Conservation (phyloP, 768 basidiomycete genomes). For the Tricholoma hemisulphureum region DNA sequence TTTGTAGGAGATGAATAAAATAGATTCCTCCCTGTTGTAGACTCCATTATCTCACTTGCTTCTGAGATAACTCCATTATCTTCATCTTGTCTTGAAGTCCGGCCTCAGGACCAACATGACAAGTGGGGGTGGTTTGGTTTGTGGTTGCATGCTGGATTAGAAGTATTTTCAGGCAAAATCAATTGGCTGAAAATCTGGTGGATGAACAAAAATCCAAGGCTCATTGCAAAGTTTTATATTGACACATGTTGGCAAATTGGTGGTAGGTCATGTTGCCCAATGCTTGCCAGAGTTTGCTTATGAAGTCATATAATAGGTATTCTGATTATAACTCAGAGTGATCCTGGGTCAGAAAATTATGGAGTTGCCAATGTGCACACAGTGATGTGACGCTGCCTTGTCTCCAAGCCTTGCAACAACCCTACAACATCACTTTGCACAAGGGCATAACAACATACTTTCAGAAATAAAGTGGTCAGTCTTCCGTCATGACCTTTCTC, state of each 20-base stretch:
- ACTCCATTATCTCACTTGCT: too few species aligned
- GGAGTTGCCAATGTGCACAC: constrained; percentile 30
- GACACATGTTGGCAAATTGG: too few species aligned
- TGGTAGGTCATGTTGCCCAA: not conserved
- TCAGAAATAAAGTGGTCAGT: constrained; percentile 42
- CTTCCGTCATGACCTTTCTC: too few species aligned
- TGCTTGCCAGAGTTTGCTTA: too few species aligned
- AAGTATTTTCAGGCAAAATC: constrained; percentile 24
- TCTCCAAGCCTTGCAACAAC: not conserved
- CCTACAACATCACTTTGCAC: constrained; percentile 38
- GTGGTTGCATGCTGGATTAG: too few species aligned
- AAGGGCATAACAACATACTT: constrained; percentile 34
- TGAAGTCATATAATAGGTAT: constrained; percentile 12
- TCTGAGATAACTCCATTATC: too few species aligned
- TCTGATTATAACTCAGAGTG: constrained; percentile 30
- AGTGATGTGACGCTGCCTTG: not conserved
- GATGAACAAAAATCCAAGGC: constrained; percentile 28
- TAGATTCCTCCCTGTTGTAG: too few species aligned
- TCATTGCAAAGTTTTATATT: too few species aligned
- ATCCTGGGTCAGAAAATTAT: too few species aligned
- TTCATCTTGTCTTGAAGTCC: too few species aligned
- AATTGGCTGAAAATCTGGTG: constrained; percentile 35
- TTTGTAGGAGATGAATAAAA: too few species aligned
- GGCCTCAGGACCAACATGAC: constrained; percentile 39
- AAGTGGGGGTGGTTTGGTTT: too few species aligned